A percentile compares a stretch with the other conserved stretches of the same genome.
phyloP scores from a whole-genome alignment of 2,329 filamentous ascomycete species.

The Corinectria fuckeliana region DNA sequence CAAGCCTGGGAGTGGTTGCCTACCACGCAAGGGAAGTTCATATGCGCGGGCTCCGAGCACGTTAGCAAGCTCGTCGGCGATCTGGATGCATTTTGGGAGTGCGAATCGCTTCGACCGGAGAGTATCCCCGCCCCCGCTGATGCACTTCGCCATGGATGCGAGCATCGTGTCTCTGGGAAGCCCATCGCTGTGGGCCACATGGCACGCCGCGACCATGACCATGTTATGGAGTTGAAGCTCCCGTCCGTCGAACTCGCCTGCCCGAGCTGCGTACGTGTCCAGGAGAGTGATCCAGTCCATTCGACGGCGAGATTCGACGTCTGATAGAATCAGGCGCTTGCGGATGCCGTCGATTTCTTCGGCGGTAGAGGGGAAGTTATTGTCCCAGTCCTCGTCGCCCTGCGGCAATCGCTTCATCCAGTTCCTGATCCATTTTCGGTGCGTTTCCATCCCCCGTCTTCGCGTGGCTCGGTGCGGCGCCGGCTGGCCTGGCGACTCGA shows the following conservation, averaged over 20 bases:
- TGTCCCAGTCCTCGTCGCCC: constrained; percentile 37
- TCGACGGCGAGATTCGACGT: constrained; percentile 26
- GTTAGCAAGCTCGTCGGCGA: constrained; percentile 34
- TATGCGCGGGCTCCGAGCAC: constrained; percentile 34
- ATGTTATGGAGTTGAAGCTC: constrained; percentile 36
- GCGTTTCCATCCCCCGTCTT: constrained; percentile 34
- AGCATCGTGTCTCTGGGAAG: constrained; percentile 30
- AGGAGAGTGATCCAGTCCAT: constrained; percentile 36
- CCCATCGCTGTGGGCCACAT: constrained; percentile 33
- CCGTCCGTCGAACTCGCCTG: constrained; percentile 32
- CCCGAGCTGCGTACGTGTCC: constrained; percentile 32
- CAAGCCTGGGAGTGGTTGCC: constrained; percentile 10
- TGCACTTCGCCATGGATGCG: constrained; percentile 34
- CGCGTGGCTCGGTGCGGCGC: constrained; percentile 33
- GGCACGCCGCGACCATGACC: constrained; percentile 36
- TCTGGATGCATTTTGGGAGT: constrained; percentile 36
- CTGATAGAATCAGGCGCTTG: constrained; percentile 29
- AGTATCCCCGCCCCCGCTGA: constrained; percentile 35
- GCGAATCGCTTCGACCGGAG: constrained; percentile 37
- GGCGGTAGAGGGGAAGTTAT: constrained; percentile 32
- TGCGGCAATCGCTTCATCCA: constrained; percentile 38
- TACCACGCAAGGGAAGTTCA: constrained; percentile 38
- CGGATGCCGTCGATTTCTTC: constrained; percentile 30
- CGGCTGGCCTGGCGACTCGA: constrained; percentile 34
- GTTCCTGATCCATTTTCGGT: constrained; percentile 35